Base-by-base conservation (phyloP, 1,139 yeast species). In the Pichia sp. region DNA sequence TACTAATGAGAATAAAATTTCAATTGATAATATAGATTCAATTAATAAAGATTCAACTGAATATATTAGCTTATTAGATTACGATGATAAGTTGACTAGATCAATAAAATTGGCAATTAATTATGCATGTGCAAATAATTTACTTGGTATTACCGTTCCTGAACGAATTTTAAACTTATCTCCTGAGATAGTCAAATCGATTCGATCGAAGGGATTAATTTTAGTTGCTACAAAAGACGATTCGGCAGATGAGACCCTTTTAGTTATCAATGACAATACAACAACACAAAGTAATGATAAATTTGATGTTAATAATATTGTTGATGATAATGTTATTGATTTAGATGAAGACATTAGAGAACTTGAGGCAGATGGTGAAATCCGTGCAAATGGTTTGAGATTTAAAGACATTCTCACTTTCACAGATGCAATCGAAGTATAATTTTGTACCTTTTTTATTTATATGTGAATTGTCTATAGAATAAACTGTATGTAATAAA, bases 121-220 rank as follows among this genome's bases (percentile, higher is more conserved):
- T 48, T 90, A 87, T 62, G 90, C 97, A 1, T 74, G 82, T 8
- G 73, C 75, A 49, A 92, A 92, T 61, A 92, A 92, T 60, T 70
- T 92, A 48, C 71, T 92, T 51, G 98, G 98, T 23, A 63, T 92
- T 23, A 80, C 87, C 24, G 78, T 87, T 23, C 87, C 95, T 0
- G 75, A 79, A 28, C 81, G 82, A 49, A 62, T 90, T 49, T 67
- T 92, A 47, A 69, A 74, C 35, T 68, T 89, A 37, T 92, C 87
- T 28, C 95, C 95, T 0, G 80, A 83, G 46, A 66, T 90, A 37
- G 76, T 83, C 5, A 85, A 85, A 27, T 74, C 86, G 27, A 84
- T 90, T 23, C 73, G 95, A 48, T 80, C 87, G 1, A 71, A 84
- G 51, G 97, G 97, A 0, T 71, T 92, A 52, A 80, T 92, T 41